Evolutionary conservation across 306 rosid genomes (phyloP).

Genomic region (Castanopsis chinensis): DNA sequence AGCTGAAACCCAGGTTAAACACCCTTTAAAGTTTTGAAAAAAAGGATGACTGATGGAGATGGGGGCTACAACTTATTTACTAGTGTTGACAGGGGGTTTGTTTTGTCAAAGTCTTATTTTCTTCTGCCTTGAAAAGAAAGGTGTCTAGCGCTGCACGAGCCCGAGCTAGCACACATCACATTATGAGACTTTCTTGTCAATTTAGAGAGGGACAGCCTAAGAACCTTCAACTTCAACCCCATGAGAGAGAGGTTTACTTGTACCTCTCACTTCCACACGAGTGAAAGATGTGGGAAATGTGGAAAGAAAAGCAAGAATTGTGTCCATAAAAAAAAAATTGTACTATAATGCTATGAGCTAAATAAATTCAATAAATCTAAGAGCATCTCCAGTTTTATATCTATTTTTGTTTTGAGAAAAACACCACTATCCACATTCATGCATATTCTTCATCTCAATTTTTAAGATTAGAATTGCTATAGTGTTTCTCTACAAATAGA

Average conservation of each 20-base stretch:
- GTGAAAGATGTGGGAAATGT: slow-evolving; percentile 45
- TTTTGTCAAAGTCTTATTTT: slow-evolving; percentile 23
- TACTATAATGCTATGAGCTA: too few species aligned
- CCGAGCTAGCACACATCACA: slow-evolving; percentile 50
- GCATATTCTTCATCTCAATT: too few species aligned
- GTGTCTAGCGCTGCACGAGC: slow-evolving; percentile 49
- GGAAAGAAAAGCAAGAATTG: slow-evolving; percentile 22
- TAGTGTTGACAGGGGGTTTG: slow-evolving; percentile 18
- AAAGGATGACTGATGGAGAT: not conserved
- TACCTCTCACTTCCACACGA: slow-evolving; percentile 59
- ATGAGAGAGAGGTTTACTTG: slow-evolving; percentile 24
- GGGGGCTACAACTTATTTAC: slow-evolving; percentile 15
- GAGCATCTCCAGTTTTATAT: too few species aligned
- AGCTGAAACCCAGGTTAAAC: slow-evolving; percentile 31
- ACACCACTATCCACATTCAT: too few species aligned
- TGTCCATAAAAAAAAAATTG: too few species aligned
- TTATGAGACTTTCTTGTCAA: slow-evolving; percentile 61
- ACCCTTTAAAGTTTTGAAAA: not conserved
- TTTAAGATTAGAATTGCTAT: too few species aligned
- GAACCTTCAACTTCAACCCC: slow-evolving; percentile 39
- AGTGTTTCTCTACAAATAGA: too few species aligned
- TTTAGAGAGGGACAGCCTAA: slow-evolving; percentile 60
- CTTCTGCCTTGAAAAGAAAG: slow-evolving; percentile 49
- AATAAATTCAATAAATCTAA: too few species aligned
- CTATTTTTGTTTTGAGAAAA: too few species aligned